Evolutionary conservation across 192 early-diverging fungal species (phyloP), one percentile per base, ranked within the genome.

Genomic region (Umbelopsis ramanniana): DNA sequence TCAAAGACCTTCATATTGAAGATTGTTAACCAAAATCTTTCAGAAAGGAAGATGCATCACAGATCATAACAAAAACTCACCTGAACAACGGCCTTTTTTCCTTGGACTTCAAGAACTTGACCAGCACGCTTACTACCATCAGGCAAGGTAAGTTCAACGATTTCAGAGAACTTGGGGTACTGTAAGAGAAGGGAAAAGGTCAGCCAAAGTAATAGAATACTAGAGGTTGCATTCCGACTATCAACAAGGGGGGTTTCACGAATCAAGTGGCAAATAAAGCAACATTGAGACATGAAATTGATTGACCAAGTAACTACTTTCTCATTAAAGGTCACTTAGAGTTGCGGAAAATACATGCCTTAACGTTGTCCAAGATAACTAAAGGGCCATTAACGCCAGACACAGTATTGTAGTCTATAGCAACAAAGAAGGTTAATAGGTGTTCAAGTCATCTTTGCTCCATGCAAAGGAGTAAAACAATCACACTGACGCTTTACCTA

Each of bases 301-400:
- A 43, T 43, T 12, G 40, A 43, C 11, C 1, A 7, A 11, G 40
- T 12, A 43, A 11, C 6, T 11, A 43, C 6, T 11, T 43, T 43
- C 11, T 12, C 11, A 43, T 11, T 12, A 43, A 43, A 43, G 6
- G 40, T 43, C 3, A 43, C 40, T 33, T 29, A 35, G 1, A 35
- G 45, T 19, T 11, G 40, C 37, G 26, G 60, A 12, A 33, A 11
- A 22, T 60, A 70, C 69, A 29, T 80, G 95, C 93, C 90, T 98
- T 98, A 78, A 99, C 94, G 78, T 98, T 95, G 84, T 99, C 97
- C 68, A 99, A 87, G 85, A 98, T 96, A 40, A 99, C 97, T 67
- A 99, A 85, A 47, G 97, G 97, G 37, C 97, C 97, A 82, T 98
- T 99, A 33, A 99, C 95, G 78, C 97, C 96, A 15, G 95, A 84